A percentile compares a stretch with the other conserved stretches of the same genome.
Conservation (phyloP, 495 filamentous ascomycete species). For the Talaromyces thailandensis region DNA sequence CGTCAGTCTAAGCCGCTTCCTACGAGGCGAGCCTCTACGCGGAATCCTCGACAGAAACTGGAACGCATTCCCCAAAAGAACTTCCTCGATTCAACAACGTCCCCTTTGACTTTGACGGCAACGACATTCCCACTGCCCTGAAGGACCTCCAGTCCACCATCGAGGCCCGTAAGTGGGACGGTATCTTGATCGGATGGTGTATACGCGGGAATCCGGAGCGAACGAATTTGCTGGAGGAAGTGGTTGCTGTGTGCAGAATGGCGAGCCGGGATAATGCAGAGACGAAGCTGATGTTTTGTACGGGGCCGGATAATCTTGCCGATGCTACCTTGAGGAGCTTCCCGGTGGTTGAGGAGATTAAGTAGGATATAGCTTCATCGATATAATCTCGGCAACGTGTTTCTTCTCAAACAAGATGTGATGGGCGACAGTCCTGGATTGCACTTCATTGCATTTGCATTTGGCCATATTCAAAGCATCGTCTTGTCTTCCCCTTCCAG, state of each 20-base stretch:
- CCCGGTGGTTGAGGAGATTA: background rate
- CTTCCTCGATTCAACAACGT: background rate
- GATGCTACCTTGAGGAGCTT: background rate
- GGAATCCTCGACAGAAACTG: background rate
- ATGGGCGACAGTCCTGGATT: too few species aligned
- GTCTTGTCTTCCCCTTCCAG: too few species aligned
- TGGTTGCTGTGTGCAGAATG: background rate
- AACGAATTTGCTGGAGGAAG: background rate
- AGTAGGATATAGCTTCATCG: background rate
- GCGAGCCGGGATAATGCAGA: background rate
- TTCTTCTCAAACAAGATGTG: too few species aligned
- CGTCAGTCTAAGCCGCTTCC: background rate
- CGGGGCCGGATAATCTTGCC: background rate
- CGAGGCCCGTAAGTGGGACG: background rate
- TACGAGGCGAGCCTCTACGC: background rate
- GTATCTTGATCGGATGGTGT: background rate
- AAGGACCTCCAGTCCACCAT: background rate
- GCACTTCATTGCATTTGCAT: too few species aligned
- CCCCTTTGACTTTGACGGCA: background rate
- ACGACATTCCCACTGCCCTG: background rate
- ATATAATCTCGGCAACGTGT: too few species aligned
- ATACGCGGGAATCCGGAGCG: background rate
- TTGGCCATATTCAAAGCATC: too few species aligned
- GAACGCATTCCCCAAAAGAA: background rate
- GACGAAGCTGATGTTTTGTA: conserved; percentile 3